phyloP scores from a whole-genome alignment of 306 rosid species.

The Vigna reflexopilosa region DNA sequence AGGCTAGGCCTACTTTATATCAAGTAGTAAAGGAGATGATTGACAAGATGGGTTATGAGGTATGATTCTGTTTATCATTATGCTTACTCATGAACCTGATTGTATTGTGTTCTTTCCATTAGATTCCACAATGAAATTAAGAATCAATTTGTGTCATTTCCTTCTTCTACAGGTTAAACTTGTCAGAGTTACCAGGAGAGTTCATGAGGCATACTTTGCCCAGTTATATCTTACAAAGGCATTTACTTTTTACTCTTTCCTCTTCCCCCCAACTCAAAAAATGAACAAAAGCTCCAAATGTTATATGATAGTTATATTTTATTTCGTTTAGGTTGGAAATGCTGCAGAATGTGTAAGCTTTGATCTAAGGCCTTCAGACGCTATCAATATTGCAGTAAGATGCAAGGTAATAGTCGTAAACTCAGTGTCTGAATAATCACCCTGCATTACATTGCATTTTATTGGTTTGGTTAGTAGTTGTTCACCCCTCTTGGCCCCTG shows the following conservation, averaged over 20 bases:
- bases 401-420: conserved; percentile 76
- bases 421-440: conserved; percentile 4
- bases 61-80: conserved; percentile 48
- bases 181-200: conserved; percentile 92
- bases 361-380: conserved; percentile 98
- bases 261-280: neutral
- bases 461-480: conserved; percentile 12
- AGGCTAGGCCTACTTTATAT: conserved; percentile 98
- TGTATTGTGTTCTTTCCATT: conserved; percentile 22
- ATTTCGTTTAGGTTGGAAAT: conserved; percentile 68
- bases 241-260: conserved; percentile 37
- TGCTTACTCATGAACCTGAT: conserved; percentile 29
- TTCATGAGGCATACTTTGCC: conserved; percentile 97
- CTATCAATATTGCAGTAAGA: conserved; percentile 94
- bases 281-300: neutral
- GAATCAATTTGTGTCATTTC: conserved; percentile 36
- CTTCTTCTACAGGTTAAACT: conserved; percentile 70
- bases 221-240: conserved; percentile 92
- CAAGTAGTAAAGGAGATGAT: conserved; percentile 95
- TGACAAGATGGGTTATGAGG: conserved; percentile 95
- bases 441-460: conserved; percentile 19
- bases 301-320: conserved; percentile 33
- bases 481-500: conserved; percentile 2
- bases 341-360: conserved; percentile 78
- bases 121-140: conserved; percentile 22